phyloP scores from a whole-genome alignment of 1,139 yeast genomes.

The Wickerhamiella pararugosa region DNA sequence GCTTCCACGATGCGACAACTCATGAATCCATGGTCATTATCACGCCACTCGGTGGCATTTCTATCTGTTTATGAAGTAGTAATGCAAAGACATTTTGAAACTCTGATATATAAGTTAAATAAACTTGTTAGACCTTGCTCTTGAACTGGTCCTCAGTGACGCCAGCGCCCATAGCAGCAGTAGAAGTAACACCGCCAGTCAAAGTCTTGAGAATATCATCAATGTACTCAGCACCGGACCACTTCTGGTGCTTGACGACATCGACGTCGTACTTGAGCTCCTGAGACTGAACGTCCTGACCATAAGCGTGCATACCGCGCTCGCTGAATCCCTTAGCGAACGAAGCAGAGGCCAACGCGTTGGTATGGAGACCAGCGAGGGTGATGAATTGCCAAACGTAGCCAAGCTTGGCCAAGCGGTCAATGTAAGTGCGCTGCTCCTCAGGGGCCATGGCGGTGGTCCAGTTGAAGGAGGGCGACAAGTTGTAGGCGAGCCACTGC shows the following conservation, averaged over 20 bases:
- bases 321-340: constrained; percentile 67
- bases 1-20: no score
- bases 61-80: no score
- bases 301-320: constrained; percentile 93
- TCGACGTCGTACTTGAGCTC: constrained; percentile 87
- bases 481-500: constrained; percentile 92
- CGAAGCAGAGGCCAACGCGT: constrained; percentile 81
- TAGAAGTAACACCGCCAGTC: constrained; percentile 87
- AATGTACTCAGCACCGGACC: constrained; percentile 98
- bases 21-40: no score
- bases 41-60: no score
- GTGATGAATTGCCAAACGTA: constrained; percentile 98
- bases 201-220: constrained; percentile 82
- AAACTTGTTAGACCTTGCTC: constrained; percentile 10
- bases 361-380: constrained; percentile 92
- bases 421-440: constrained; percentile 84
- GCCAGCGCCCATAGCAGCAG: constrained; percentile 98
- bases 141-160: constrained; percentile 95
- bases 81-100: no score
- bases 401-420: constrained; percentile 77
- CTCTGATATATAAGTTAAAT: no score
- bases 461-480: constrained; percentile 98
- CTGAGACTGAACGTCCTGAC: constrained; percentile 68
- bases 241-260: constrained; percentile 93
- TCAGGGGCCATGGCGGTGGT: constrained; percentile 76